Base-by-base conservation (phyloP, 1,139 yeast species). In the Oligophagozyma castellii region DNA sequence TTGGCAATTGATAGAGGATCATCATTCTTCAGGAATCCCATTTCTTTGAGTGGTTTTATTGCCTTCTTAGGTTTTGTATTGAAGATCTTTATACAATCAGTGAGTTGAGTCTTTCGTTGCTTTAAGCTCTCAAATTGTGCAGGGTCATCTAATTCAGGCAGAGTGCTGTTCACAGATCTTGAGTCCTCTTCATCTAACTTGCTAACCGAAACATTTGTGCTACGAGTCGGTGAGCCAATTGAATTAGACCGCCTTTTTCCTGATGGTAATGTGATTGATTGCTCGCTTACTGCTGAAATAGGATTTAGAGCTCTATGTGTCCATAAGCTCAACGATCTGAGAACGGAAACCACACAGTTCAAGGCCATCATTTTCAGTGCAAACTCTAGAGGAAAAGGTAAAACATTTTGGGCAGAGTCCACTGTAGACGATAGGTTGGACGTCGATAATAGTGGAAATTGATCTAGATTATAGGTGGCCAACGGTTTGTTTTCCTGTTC, bases 1-100 rank as follows among this genome's bases (percentile, higher is more conserved):
- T 56, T 52, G 0, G 96, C 96, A 38, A 92, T 72, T 6, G 70
- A 70, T 4, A 45, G 48, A 1, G 96, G 86, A 2, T 67, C 63
- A 22, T 67, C 65, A 14, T 72, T 63, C 11, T 56, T 51, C 29
- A 92, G 65, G 44, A 89, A 78, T 0, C 76, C 75, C 32, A 73
- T 63, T 12, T 63, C 65, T 14, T 79, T 44, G 35, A 89, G 64
- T 32, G 61, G 65, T 20, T 65, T 61, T 28, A 92, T 59, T 3
- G 96, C 96, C 33, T 67, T 73, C 44, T 79, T 77, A 1, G 95
- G 93, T 42, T 80, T 81, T 53, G 65, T 78, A 47, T 84, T 84
- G 59, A 92, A 92, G 35, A 73, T 73, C 35, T 67, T 67, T 7
- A 83, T 67, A 31, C 92, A 92, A 40, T 79, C 92, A 23, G 78